Base-by-base conservation (phyloP, 106 monocot species). In the Phalaenopsis equestris region DNA sequence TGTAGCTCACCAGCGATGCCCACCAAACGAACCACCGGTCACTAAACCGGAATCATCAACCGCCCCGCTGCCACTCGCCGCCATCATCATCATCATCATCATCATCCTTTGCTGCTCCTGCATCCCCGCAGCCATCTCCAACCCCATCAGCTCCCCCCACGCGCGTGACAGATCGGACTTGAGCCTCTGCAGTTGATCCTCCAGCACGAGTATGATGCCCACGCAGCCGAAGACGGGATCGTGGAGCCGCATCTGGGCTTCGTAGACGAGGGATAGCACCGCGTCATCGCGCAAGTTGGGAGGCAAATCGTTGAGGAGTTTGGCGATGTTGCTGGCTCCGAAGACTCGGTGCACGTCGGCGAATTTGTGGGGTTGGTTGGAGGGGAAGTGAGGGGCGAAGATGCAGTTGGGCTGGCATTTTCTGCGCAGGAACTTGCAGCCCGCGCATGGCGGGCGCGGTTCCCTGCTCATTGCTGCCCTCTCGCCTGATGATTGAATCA, bases 171-270 rank as follows among this genome's bases (percentile, higher is more conserved):
- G 52, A 10, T 52, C 12, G 14, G 14, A 52, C 10, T 52, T 52
- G 14, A 52, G 52, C 52, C 52, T 52, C 72, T 38, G 72, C 72
- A 72, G 12, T 39, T 72, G 37, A 4, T 72, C 77, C 87, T 90
- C 88, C 72, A 93, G 90, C 83, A 90, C 75, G 78, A 88, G 86
- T 68, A 93, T 90, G 73, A 90, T 78, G 42, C 90, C 90, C 58
- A 93, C 90, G 81, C 93, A 93, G 42, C 93, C 93, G 68, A 91
- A 91, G 43, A 94, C 91, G 41, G 94, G 94, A 70, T 94, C 94
- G 8, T 84, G 84, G 76, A 91, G 85, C 37, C 91, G 81, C 91
- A 88, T 87, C 49, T 91, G 90, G 41, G 94, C 94, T 81, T 94
- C 94, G 76, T 94, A 94, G 11, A 86, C 90, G 56, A 93, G 90